A percentile compares a stretch with the other conserved stretches of the same genome.
Evolutionary conservation across 345 rosid species (phyloP).

Genomic region (Durio zibethinus): DNA sequence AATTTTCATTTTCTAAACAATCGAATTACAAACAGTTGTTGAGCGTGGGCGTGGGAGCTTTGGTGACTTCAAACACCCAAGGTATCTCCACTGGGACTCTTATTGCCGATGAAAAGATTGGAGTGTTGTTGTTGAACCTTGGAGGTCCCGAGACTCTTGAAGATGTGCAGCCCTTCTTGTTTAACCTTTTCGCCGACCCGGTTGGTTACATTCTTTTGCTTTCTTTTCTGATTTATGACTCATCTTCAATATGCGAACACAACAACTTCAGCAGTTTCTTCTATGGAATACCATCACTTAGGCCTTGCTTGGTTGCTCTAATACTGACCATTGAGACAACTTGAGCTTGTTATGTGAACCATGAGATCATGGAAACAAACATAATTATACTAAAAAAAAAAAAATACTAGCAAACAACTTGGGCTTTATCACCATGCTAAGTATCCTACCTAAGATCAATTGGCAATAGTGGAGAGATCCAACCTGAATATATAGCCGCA

Average conservation of each 20-base stretch:
- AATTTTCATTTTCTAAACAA: constrained; percentile 22
- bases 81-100: constrained; percentile 33
- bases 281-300: no score
- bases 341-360: no score
- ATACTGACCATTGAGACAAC: neutral
- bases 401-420: no score
- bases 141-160: constrained; percentile 99
- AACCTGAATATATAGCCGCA: neutral
- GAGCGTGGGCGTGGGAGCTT: constrained; percentile 54
- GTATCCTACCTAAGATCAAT: no score
- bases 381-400: no score
- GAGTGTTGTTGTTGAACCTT: constrained; percentile 87
- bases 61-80: constrained; percentile 54
- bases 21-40: constrained; percentile 24
- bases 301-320: no score
- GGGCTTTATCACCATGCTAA: no score
- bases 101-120: constrained; percentile 57
- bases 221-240: no score
- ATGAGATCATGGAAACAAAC: neutral
- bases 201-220: constrained; percentile 39
- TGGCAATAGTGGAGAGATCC: neutral
- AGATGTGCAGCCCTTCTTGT: constrained; percentile 95
- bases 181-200: constrained; percentile 98
- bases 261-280: neutral
- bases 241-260: no score